Evolutionary conservation across 768 basidiomycete species (phyloP), one percentile per base, ranked within the genome.

Genomic region (Russula earlei): DNA sequence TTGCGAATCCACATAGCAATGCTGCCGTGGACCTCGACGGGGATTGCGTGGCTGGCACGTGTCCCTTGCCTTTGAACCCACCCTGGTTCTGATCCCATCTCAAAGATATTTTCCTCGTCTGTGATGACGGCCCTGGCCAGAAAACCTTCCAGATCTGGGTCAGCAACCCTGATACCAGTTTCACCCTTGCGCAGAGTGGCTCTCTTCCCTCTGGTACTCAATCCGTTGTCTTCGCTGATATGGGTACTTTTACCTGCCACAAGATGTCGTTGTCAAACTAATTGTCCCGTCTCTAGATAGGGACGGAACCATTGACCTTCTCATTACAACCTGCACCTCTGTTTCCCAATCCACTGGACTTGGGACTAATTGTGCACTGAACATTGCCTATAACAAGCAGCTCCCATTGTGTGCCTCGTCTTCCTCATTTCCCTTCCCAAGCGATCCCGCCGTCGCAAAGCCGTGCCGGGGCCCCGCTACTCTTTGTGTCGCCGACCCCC

Each of bases 281-380:
- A 19, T 22, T 38, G 24, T 29, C 31, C 42, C 17, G 31, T 36
- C 46, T 49, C 2, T 57, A 87, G 94, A 98, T 65, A 83, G 96
- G 7, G 96, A 98, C 63, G 96, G 96, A 1, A 94, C 95, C 0
- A 87, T 98, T 31, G 96, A 98, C 68, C 83, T 98, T 78, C 76
- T 99, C 43, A 91, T 97, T 66, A 79, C 90, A 0, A 87, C 87
- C 0, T 99, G 96, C 67, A 70, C 74, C 0, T 78, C 76, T 2
- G 80, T 89, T n/a, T 84, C 87, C 0, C 67, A 74, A 1, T 73
- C 77, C 1, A 81, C 77, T 0, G 92, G 93, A 2, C 70, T 88
- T 0, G 93, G 93, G 11, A 72, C 72, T 2, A 77, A 81, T 38
- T 98, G 96, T 67, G 74, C 73, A 48, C 79, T 99, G 69, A 95